Base-by-base conservation (phyloP, 176 grass and related monocot genomes). In the Carex cristatella region DNA sequence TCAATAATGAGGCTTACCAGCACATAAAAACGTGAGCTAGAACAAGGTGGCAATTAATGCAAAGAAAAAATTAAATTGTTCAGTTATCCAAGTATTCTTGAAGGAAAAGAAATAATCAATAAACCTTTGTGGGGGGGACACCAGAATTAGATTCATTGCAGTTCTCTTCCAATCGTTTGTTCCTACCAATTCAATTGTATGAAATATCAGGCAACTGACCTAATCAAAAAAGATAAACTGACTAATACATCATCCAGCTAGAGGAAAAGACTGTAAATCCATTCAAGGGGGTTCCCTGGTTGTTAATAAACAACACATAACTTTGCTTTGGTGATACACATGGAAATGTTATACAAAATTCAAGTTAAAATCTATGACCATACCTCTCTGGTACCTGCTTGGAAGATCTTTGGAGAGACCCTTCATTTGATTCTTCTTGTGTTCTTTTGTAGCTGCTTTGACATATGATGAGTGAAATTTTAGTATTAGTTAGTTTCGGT, bases 121-220 rank as follows among this genome's bases (percentile, higher is more conserved):
- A 69, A 63, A 97, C 94, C 90, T 85, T 88, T 87, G 68, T 83
- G 40, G 10, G 62, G 42, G 58, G n/a, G 86, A 27, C 75, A 89
- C 68, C 66, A 90, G 63, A 51, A 79, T 90, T 82, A 80, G 42
- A 11, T 31, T 54, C 76, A 66, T 86, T 76, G 13, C 49, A 75
- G 44, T 84, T 62, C 82, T 81, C 86, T 70, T 88, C 84, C 37
- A 79, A 79, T 90, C 73, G 78, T 58, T 89, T 82, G 66, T 84
- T 81, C 85, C 94, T 94, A 86, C 40, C 79, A 84, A 84, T 74
- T 67, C 31, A 92, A 37, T 55, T 83, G 19, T 3, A 30, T 60
- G 18, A 83, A 71, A 33, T 33, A 67, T 67, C 64, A 67, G 64
- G 13, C 64, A 67, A n/a, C 33, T 40, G 38, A 46, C 15, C 40